phyloP scores from a whole-genome alignment of 139 green algal species.

The Eudorina sp. region DNA sequence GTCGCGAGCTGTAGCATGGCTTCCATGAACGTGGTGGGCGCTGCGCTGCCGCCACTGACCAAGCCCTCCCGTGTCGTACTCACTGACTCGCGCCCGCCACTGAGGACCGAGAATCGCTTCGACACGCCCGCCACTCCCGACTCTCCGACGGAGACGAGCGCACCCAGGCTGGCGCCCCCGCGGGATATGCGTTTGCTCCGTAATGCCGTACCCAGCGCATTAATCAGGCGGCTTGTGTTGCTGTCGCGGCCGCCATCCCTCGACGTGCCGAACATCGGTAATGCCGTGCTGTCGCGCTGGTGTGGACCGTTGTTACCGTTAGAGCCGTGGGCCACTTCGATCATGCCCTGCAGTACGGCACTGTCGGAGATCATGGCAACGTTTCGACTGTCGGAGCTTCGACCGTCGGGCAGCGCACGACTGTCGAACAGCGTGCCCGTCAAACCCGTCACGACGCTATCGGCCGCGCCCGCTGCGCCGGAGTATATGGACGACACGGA shows the following conservation, averaged over 20 bases:
- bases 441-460: not conserved
- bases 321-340: slow-evolving; percentile 8
- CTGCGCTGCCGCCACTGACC: not conserved
- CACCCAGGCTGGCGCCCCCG: slow-evolving; percentile 6
- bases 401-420: not conserved
- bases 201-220: not conserved
- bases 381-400: not conserved
- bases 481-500: not conserved
- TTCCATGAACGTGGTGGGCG: slow-evolving; percentile 14
- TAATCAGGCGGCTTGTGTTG: slow-evolving; percentile 33
- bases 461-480: not conserved
- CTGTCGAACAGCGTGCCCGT: slow-evolving; percentile 4
- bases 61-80: not conserved
- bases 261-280: not conserved
- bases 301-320: not conserved
- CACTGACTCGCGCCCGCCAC: not conserved
- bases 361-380: not conserved
- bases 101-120: not conserved
- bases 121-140: not conserved
- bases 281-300: not conserved
- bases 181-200: slow-evolving; percentile 10
- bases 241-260: slow-evolving; percentile 9
- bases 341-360: slow-evolving; percentile 15
- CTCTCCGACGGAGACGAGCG: not conserved
- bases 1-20: slow-evolving; percentile 31